Percentiles rank a stretch among this genome's conserved stretches.
phyloP scores from a whole-genome alignment of 768 basidiomycete genomes.

The Russula sp. region DNA sequence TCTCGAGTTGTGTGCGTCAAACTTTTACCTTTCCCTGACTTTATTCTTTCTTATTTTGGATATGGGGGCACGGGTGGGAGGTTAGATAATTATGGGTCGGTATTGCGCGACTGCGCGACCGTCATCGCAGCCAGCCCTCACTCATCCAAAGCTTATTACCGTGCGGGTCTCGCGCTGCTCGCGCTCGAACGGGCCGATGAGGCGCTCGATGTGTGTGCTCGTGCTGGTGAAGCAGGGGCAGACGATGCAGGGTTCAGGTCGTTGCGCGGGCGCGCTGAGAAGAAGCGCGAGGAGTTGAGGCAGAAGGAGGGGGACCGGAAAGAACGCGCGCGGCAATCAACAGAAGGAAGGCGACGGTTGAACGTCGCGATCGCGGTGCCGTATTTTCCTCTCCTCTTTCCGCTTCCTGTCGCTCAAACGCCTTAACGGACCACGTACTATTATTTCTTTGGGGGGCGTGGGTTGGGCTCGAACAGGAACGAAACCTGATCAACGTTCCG shows the following conservation, averaged over 20 bases:
- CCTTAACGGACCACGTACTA: not conserved
- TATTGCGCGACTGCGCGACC: constrained; percentile 76
- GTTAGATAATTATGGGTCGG: constrained; percentile 81
- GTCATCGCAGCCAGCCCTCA: constrained; percentile 54
- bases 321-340: constrained; percentile 42
- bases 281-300: constrained; percentile 43
- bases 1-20: constrained; percentile 65
- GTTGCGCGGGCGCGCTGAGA: constrained; percentile 41
- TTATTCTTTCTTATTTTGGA: not conserved
- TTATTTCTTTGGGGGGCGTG: not conserved
- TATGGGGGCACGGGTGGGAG: not conserved
- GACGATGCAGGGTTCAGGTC: constrained; percentile 47
- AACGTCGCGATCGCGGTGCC: constrained; percentile 56
- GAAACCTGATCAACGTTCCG: constrained; percentile 58
- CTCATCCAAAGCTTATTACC: constrained; percentile 80
- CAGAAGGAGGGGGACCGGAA: constrained; percentile 42
- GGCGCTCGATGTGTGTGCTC: constrained; percentile 71
- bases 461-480: constrained; percentile 41
- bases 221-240: constrained; percentile 54
- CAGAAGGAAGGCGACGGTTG: constrained; percentile 47
- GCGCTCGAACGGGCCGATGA: constrained; percentile 72
- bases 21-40: not conserved
- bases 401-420: not conserved
- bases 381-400: constrained; percentile 20
- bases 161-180: constrained; percentile 72